A percentile compares a stretch with the other conserved stretches of the same genome.
phyloP scores from a whole-genome alignment of 495 filamentous ascomycete genomes.

The Hypoxylon subgilvum region DNA sequence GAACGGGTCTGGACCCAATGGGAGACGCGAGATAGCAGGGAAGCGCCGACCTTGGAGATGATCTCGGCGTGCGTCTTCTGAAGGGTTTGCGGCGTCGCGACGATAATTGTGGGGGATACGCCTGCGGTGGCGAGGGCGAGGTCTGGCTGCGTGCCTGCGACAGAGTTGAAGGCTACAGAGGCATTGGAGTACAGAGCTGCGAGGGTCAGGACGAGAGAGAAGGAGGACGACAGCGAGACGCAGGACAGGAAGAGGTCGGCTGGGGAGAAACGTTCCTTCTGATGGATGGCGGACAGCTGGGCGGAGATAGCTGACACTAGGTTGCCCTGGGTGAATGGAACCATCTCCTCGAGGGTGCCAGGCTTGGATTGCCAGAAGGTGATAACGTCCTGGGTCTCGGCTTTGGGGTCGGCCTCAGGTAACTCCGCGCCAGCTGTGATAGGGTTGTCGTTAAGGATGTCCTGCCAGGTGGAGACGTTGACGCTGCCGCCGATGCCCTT shows the following conservation, averaged over 20 bases:
- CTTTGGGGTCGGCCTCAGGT: slow-evolving; percentile 52
- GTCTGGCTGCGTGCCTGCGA: slow-evolving; percentile 72
- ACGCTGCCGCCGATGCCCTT: slow-evolving; percentile 71
- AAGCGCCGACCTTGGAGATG: slow-evolving; percentile 53
- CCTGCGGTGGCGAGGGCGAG: slow-evolving; percentile 72
- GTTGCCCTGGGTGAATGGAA: slow-evolving; percentile 79
- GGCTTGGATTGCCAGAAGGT: slow-evolving; percentile 66
- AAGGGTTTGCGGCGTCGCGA: slow-evolving; percentile 77
- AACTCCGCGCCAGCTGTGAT: slow-evolving; percentile 51
- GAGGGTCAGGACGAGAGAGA: slow-evolving; percentile 79
- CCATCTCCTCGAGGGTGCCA: slow-evolving; percentile 65
- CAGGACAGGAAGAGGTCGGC: slow-evolving; percentile 88
- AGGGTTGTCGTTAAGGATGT: slow-evolving; percentile 72
- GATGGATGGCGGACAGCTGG: slow-evolving; percentile 76
- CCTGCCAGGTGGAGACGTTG: slow-evolving; percentile 85
- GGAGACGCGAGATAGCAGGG: slow-evolving; percentile 52
- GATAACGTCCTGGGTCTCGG: slow-evolving; percentile 59
- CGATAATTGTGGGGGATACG: slow-evolving; percentile 81
- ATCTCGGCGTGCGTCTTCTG: slow-evolving; percentile 65
- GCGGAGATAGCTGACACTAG: slow-evolving; percentile 78
- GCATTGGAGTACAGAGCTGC: slow-evolving; percentile 82
- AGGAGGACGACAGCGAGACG: slow-evolving; percentile 77
- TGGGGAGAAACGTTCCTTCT: slow-evolving; percentile 69
- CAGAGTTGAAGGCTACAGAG: slow-evolving; percentile 87
- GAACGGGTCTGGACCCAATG: slow-evolving; percentile 73